phyloP scores from a whole-genome alignment of 2,329 filamentous ascomycete genomes.

The Lasiodiplodia citricola region DNA sequence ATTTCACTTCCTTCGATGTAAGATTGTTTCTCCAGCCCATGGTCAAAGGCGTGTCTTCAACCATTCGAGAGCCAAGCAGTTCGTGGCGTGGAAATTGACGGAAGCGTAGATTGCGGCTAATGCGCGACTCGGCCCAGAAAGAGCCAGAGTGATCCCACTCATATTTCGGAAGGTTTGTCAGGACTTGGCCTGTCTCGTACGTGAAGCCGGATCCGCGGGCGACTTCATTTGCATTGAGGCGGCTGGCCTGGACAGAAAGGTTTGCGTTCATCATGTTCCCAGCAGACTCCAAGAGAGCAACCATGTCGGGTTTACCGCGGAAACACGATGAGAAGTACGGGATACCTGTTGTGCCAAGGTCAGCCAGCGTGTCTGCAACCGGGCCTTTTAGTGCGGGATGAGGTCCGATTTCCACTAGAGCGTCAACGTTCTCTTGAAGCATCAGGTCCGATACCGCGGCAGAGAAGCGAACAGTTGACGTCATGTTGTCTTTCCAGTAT shows the following conservation, averaged over 20 bases:
- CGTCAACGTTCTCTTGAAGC: constrained; percentile 35
- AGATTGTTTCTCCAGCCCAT: too few species aligned
- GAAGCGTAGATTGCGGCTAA: constrained; percentile 9
- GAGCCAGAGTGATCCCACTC: constrained; percentile 35
- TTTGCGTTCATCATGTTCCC: constrained; percentile 31
- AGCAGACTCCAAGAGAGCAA: constrained; percentile 27
- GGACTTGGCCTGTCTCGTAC: constrained; percentile 14
- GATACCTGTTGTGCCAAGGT: background rate
- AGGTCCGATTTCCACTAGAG: constrained; percentile 53
- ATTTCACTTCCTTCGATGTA: too few species aligned
- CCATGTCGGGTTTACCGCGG: background rate
- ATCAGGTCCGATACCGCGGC: constrained; percentile 32
- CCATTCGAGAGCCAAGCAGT: too few species aligned
- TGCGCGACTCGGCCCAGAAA: constrained; percentile 30
- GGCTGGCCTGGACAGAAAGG: constrained; percentile 31
- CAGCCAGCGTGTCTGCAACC: constrained; percentile 38
- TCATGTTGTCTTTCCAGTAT: constrained; percentile 57
- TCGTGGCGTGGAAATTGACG: too few species aligned
- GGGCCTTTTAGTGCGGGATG: constrained; percentile 54
- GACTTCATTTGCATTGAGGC: constrained; percentile 32
- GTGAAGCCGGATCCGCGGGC: background rate
- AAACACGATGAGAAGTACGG: background rate
- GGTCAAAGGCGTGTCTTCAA: too few species aligned
- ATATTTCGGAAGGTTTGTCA: constrained; percentile 34
- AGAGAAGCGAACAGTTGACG: constrained; percentile 50